A percentile compares a stretch with the other conserved stretches of the same genome.
Evolutionary conservation across 805 yeast genomes (phyloP).

Genomic region (Saccharomyces cerevisiae): DNA sequence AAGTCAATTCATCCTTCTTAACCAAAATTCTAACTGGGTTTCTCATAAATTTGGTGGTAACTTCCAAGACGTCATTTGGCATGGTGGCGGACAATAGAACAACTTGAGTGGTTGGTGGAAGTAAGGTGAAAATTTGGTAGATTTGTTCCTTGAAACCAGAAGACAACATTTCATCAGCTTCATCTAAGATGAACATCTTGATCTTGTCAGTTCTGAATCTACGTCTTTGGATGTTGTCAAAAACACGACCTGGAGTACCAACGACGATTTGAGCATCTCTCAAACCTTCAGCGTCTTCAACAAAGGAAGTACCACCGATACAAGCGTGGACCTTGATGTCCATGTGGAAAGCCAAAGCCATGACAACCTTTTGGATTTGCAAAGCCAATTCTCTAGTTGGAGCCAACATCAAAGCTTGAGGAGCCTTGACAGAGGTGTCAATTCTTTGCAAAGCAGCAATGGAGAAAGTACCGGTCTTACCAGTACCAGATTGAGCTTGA

Average conservation of each 20-base stretch:
- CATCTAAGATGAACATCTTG: slow-evolving; percentile 89
- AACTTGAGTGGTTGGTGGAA: slow-evolving; percentile 78
- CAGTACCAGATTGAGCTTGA: slow-evolving; percentile 97
- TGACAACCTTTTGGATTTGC: slow-evolving; percentile 87
- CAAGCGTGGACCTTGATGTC: slow-evolving; percentile 86
- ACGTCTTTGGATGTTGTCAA: slow-evolving; percentile 86
- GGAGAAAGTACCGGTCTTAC: slow-evolving; percentile 96
- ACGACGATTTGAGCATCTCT: slow-evolving; percentile 77
- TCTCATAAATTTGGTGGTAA: slow-evolving; percentile 80
- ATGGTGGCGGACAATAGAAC: slow-evolving; percentile 89
- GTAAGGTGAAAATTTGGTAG: slow-evolving; percentile 71
- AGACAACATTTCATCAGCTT: slow-evolving; percentile 88
- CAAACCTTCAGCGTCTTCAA: slow-evolving; percentile 74
- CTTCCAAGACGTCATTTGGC: slow-evolving; percentile 79
- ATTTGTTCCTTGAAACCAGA: slow-evolving; percentile 86
- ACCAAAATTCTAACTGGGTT: slow-evolving; percentile 88
- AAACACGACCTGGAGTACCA: slow-evolving; percentile 96
- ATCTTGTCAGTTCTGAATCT: slow-evolving; percentile 67
- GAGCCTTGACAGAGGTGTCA: slow-evolving; percentile 57
- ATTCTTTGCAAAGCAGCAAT: slow-evolving; percentile 64
- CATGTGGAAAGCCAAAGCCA: slow-evolving; percentile 80
- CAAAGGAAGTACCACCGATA: slow-evolving; percentile 87
- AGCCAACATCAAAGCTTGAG: slow-evolving; percentile 86
- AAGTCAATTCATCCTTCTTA: slow-evolving; percentile 80
- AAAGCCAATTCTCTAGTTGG: slow-evolving; percentile 94